A percentile compares a stretch with the other conserved stretches of the same genome.
These are phyloP conservation scores for Populus trichocarpa DNA, from an alignment of 441 rosid genomes.

Conservation along the genomic window DNA sequence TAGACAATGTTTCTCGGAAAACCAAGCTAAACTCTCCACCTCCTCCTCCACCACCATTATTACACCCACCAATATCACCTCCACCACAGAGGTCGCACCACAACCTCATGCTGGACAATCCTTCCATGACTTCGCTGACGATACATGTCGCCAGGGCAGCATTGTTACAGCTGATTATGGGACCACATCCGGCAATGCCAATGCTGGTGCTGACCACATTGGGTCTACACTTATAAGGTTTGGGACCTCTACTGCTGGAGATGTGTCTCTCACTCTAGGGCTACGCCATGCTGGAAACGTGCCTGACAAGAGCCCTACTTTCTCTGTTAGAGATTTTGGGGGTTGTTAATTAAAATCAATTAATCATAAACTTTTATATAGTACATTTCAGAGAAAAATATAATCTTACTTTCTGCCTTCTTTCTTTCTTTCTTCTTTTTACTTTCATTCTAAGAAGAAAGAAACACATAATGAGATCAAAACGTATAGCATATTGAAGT, in stretches of 20 bases:
- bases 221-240: constrained; percentile 50
- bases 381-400: not conserved
- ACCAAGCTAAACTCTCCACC: constrained; percentile 34
- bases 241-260: constrained; percentile 70
- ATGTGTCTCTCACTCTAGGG: constrained; percentile 96
- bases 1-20: constrained; percentile 43
- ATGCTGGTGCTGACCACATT: not conserved
- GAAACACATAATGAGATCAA: constrained; percentile 24
- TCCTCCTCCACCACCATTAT: constrained; percentile 14
- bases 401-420: not conserved
- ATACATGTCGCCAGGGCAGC: constrained; percentile 36
- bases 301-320: constrained; percentile 60
- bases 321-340: constrained; percentile 79
- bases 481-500: constrained; percentile 21
- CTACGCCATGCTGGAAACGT: constrained; percentile 77
- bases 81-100: constrained; percentile 16
- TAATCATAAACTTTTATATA: constrained; percentile 7
- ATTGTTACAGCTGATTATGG: constrained; percentile 39
- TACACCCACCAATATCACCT: constrained; percentile 16
- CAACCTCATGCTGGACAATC: constrained; percentile 19
- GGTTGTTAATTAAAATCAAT: constrained; percentile 38
- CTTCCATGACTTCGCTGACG: constrained; percentile 34
- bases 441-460: constrained; percentile 14
- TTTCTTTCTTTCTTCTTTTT: not conserved
- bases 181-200: constrained; percentile 35